These are phyloP conservation scores for Candolleomyces efflorescens DNA, from an alignment of 768 basidiomycete species.

Conservation along the genomic window DNA sequence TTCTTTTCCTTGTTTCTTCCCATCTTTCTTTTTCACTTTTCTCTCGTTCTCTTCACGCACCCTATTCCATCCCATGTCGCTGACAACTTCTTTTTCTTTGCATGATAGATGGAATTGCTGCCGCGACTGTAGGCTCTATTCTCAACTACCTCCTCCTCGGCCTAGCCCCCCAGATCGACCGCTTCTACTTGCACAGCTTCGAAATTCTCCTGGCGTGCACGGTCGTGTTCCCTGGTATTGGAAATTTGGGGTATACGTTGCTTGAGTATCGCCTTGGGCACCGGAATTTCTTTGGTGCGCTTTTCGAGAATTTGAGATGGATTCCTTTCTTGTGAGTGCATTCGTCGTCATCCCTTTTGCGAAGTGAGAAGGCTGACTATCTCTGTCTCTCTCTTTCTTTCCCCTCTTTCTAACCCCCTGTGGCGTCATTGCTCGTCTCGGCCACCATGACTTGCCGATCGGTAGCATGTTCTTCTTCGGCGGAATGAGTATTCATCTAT, in stretches of 20 bases:
- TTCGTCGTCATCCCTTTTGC: constrained; percentile 1
- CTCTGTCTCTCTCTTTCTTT: background rate
- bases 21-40: background rate
- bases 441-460: background rate
- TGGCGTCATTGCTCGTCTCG: too few species aligned
- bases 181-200: constrained; percentile 75
- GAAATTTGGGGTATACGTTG: constrained; percentile 69
- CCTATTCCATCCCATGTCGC: background rate
- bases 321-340: constrained; percentile 67
- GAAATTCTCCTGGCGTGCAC: constrained; percentile 77
- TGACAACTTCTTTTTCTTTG: constrained; percentile 3
- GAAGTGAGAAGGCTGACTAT: constrained; percentile 5
- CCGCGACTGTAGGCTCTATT: constrained; percentile 58
- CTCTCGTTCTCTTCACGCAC: background rate
- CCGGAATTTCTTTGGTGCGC: constrained; percentile 40
- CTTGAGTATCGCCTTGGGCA: constrained; percentile 76
- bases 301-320: constrained; percentile 59
- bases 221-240: constrained; percentile 74
- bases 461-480: constrained; percentile 71
- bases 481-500: constrained; percentile 69
- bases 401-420: background rate
- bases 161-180: constrained; percentile 60
- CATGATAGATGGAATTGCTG: constrained; percentile 56
- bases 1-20: background rate
- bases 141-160: constrained; percentile 77